phyloP scores from a whole-genome alignment of 179 eudicot species.

The Gypsophila paniculata region DNA sequence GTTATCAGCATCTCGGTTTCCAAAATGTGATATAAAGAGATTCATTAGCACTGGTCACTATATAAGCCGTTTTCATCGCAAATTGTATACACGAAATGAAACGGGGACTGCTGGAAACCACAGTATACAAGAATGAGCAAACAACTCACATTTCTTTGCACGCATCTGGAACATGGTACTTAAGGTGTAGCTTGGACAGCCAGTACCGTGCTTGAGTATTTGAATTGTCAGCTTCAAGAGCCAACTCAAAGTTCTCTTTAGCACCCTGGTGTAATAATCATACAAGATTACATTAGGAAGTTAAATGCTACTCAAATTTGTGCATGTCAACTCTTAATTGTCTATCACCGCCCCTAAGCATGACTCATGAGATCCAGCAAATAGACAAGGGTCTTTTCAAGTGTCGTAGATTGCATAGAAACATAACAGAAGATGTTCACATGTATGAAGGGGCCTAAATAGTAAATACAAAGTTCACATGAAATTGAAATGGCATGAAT shows the following conservation, averaged over 20 bases:
- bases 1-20: background rate
- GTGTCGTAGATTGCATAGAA: background rate
- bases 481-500: background rate
- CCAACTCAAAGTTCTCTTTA: slow-evolving; percentile 90
- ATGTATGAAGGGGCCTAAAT: background rate
- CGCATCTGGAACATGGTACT: slow-evolving; percentile 80
- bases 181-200: slow-evolving; percentile 71
- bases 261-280: slow-evolving; percentile 53
- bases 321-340: background rate
- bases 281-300: background rate
- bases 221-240: slow-evolving; percentile 77
- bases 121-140: background rate
- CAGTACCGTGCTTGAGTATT: slow-evolving; percentile 70
- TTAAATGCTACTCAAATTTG: background rate
- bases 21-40: background rate
- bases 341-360: background rate
- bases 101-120: background rate
- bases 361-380: background rate
- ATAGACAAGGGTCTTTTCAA: background rate
- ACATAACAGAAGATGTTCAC: background rate
- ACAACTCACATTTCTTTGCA: slow-evolving; percentile 69
- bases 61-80: background rate
- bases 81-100: background rate
- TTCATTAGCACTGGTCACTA: background rate
- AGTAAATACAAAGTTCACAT: background rate